These are phyloP conservation scores for Hippophae tibetana DNA, from an alignment of 306 rosid genomes.

Conservation along the genomic window DNA sequence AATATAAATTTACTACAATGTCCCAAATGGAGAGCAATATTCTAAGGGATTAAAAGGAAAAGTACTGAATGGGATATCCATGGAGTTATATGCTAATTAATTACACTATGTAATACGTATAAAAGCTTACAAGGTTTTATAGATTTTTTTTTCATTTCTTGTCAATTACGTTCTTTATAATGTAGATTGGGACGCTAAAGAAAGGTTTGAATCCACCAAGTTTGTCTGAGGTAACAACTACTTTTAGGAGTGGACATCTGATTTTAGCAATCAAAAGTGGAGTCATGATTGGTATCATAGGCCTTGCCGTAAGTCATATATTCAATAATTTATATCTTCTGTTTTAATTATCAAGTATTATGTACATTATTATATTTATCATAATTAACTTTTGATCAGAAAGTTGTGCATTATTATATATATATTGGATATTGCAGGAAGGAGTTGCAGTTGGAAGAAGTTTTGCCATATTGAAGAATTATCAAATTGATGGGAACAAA, in stretches of 20 bases:
- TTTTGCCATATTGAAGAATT: slow-evolving; percentile 54
- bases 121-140: not conserved
- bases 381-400: not conserved
- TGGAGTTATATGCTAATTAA: no score
- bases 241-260: no score
- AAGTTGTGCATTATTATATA: not conserved
- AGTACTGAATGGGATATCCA: no score
- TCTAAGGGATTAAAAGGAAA: no score
- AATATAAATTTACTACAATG: no score
- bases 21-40: no score
- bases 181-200: slow-evolving; percentile 65
- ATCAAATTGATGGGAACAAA: slow-evolving; percentile 81
- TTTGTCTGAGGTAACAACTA: no score
- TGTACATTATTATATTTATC: not conserved
- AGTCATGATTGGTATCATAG: slow-evolving; percentile 43
- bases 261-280: slow-evolving; percentile 36
- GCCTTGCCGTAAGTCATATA: slow-evolving; percentile 60
- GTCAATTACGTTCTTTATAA: not conserved
- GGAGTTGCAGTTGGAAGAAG: slow-evolving; percentile 94
- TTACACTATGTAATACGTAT: no score
- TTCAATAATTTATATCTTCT: not conserved
- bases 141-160: not conserved
- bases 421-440: slow-evolving; percentile 40
- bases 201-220: slow-evolving; percentile 60
- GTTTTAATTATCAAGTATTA: not conserved